Evolutionary conservation across 495 filamentous ascomycete species (phyloP), one percentile per base, ranked within the genome.

Genomic region (Talaromyces liani): DNA sequence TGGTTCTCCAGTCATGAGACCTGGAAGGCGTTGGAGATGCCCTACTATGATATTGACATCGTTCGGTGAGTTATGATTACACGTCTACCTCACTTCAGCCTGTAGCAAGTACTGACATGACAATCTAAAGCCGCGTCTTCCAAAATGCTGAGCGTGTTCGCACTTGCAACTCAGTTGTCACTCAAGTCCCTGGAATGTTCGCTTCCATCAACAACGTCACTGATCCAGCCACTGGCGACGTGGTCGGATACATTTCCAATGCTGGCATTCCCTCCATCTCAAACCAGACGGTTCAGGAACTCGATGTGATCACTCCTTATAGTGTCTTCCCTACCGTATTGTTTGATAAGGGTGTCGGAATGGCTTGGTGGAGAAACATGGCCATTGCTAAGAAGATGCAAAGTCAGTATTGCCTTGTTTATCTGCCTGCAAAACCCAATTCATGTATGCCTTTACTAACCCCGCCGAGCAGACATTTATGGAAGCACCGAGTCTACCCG

Each of bases 281-380:
- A 18, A 72, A 72, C 51, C 71, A 74, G 57, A 74, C 72, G 9
- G 60, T 68, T 7, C 68, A 72, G 45, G 71, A 73, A 47, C 66
- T 73, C 3, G 69, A 73, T 58, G 69, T 74, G 7, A 70, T 74
- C 45, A 73, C 71, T 20, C 72, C 71, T 36, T 74, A 74, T 49
- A 70, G 69, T 60, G 70, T 70, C 0, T 74, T 74, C 55, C 71
- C 72, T 36, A 66, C 67, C 2, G 39, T 74, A 6, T 49, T 73
- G 49, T 63, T 74, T 22, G 60, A 73, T 60, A 70, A 71, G 36
- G 49, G 63, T 29, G 71, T 74, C n/a, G 72, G 70, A 12, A 56
- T 75, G 59, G 73, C 70, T 27, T 76, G 73, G 74, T 75, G 70
- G 73, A 70, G 70, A 65, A 74, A 75, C 56, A 76, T 76, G 70